Conservation (phyloP, 257 asterid genomes). For the Catharanthus roseus region DNA sequence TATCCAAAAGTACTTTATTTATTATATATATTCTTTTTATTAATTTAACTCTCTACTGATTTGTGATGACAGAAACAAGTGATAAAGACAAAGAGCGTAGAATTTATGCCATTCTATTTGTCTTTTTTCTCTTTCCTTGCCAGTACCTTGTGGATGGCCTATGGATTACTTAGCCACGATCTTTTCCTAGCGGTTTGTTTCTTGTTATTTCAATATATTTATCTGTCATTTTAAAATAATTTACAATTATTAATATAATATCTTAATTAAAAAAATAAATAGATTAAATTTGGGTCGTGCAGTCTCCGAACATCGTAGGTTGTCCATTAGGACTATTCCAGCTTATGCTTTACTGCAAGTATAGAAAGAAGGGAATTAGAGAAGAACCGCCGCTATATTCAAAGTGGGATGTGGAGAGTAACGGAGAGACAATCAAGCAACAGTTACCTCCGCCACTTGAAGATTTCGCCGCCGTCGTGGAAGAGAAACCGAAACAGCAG, state of each 20-base stretch:
- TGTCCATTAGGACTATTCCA: conserved; percentile 67
- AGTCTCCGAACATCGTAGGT: conserved; percentile 77
- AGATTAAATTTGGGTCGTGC: too few relatives aligned
- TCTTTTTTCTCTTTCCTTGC: conserved; percentile 74
- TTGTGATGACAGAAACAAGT: conserved; percentile 63
- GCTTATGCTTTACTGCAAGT: conserved; percentile 65
- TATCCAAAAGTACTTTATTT: too few relatives aligned
- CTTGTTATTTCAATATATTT: too few relatives aligned
- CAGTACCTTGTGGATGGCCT: conserved; percentile 72
- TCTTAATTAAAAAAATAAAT: too few relatives aligned
- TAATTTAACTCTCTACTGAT: not conserved
- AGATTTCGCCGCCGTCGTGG: not conserved
- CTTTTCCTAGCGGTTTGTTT: conserved; percentile 63
- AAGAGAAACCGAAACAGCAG: conserved; percentile 5
- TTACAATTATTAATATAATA: too few relatives aligned
- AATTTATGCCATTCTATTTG: conserved; percentile 80
- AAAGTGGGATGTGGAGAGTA: conserved; percentile 38
- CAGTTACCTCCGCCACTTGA: not conserved
- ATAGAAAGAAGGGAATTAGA: conserved; percentile 26
- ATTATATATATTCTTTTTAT: too few relatives aligned
- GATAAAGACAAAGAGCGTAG: conserved; percentile 68
- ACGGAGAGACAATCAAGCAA: not conserved
- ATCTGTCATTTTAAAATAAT: too few relatives aligned
- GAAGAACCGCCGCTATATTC: conserved; percentile 22
- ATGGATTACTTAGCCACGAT: conserved; percentile 67